These are phyloP conservation scores for Colletotrichum brevisporum DNA, from an alignment of 2,329 filamentous ascomycete genomes.

Conservation along the genomic window DNA sequence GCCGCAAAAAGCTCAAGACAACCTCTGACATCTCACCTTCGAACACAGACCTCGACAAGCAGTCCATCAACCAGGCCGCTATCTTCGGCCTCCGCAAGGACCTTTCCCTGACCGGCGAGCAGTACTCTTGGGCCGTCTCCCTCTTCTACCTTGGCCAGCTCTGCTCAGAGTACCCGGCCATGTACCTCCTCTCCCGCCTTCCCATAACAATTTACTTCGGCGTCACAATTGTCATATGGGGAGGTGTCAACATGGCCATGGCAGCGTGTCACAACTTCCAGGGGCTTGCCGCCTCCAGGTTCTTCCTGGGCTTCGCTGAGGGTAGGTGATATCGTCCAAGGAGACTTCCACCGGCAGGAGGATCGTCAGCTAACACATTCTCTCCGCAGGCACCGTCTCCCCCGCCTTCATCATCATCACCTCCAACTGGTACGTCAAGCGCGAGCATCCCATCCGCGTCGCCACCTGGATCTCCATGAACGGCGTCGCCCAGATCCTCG, in stretches of 20 bases:
- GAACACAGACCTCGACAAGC: constrained; percentile 39
- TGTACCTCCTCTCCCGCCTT: constrained; percentile 32
- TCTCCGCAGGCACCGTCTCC: constrained; percentile 40
- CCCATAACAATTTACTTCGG: constrained; percentile 40
- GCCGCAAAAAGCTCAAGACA: background rate
- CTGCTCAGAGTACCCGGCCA: constrained; percentile 36
- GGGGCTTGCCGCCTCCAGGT: constrained; percentile 45
- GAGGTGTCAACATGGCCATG: constrained; percentile 45
- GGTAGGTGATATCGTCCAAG: constrained; percentile 32
- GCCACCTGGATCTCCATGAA: constrained; percentile 49
- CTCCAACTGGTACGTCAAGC: constrained; percentile 48
- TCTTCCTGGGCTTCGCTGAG: constrained; percentile 50
- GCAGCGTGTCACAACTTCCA: constrained; percentile 43
- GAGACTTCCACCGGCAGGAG: too few species aligned
- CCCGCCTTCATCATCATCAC: constrained; percentile 52
- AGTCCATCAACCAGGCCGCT: constrained; percentile 33
- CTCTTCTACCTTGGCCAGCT: constrained; percentile 41
- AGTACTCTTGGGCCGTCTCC: constrained; percentile 38
- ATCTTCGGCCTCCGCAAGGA: constrained; percentile 37
- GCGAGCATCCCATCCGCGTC: constrained; percentile 49
- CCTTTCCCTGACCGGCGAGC: constrained; percentile 25
- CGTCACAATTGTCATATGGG: constrained; percentile 43
- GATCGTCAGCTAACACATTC: too few species aligned
- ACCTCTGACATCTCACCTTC: too few species aligned
- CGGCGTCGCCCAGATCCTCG: constrained; percentile 47